Evolutionary conservation across 2,329 filamentous ascomycete genomes (phyloP).

Genomic region (Cladorrhinum sp.): DNA sequence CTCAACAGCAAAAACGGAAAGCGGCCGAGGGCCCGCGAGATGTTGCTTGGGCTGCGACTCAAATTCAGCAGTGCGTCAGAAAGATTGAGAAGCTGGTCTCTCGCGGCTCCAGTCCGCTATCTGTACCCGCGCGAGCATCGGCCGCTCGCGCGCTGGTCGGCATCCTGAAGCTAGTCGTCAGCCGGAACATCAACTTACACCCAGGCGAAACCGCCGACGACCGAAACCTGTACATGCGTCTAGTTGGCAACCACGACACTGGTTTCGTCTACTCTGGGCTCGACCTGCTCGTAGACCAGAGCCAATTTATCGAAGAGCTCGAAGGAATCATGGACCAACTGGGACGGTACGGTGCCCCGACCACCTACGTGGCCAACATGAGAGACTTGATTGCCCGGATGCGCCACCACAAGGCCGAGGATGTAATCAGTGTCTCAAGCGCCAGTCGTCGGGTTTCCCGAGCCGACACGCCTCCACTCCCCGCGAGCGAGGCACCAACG

Average conservation of each 20-base stretch:
- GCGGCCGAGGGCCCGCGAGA: slow-evolving; percentile 36
- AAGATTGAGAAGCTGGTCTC: slow-evolving; percentile 43
- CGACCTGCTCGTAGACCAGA: slow-evolving; percentile 42
- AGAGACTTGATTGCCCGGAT: slow-evolving; percentile 30
- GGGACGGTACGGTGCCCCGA: slow-evolving; percentile 26
- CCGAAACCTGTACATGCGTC: slow-evolving; percentile 47
- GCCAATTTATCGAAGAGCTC: slow-evolving; percentile 41
- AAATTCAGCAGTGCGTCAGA: slow-evolving; percentile 42
- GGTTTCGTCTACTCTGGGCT: slow-evolving; percentile 48
- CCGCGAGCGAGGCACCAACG: background rate
- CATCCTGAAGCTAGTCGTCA: slow-evolving; percentile 45
- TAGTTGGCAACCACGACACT: slow-evolving; percentile 44
- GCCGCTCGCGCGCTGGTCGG: slow-evolving; percentile 48
- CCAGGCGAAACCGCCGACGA: slow-evolving; percentile 31
- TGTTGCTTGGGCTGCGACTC: slow-evolving; percentile 49
- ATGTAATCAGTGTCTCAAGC: background rate
- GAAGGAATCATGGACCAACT: slow-evolving; percentile 33
- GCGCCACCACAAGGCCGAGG: slow-evolving; percentile 21
- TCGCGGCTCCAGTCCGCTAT: slow-evolving; percentile 37
- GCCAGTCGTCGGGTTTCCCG: slow-evolving; percentile 14
- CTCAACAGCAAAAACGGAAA: slow-evolving; percentile 13
- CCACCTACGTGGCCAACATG: slow-evolving; percentile 32
- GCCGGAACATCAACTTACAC: slow-evolving; percentile 39
- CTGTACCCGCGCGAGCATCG: slow-evolving; percentile 39
- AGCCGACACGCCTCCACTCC: slow-evolving; percentile 16